These are phyloP conservation scores for Claviceps purpurea DNA, from an alignment of 2,329 filamentous ascomycete species.

Conservation along the genomic window DNA sequence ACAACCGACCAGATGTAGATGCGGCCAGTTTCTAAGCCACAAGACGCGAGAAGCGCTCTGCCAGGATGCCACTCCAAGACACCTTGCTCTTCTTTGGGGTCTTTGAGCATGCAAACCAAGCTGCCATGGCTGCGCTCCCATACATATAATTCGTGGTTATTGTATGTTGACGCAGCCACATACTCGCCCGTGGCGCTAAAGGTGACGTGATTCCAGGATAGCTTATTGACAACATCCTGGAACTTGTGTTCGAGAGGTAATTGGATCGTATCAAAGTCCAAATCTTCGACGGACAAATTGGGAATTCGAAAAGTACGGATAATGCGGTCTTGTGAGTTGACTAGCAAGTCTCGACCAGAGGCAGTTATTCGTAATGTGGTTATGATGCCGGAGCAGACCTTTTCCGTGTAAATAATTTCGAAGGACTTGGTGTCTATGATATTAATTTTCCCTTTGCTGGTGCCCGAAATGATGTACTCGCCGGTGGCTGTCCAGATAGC, in stretches of 20 bases:
- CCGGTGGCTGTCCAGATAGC: conserved; percentile 78
- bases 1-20: conserved; percentile 96
- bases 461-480: conserved; percentile 81
- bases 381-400: conserved; percentile 76
- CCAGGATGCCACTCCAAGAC: conserved; percentile 96
- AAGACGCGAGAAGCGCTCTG: conserved; percentile 75
- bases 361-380: conserved; percentile 70
- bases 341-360: conserved; percentile 75
- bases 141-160: conserved; percentile 97
- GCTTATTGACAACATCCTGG: conserved; percentile 87
- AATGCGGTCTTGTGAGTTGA: conserved; percentile 89
- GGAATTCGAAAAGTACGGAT: conserved; percentile 88
- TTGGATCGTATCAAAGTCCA: conserved; percentile 76
- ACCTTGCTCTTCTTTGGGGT: conserved; percentile 89
- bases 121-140: conserved; percentile 93
- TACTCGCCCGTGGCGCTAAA: conserved; percentile 94
- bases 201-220: conserved; percentile 94
- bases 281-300: conserved; percentile 52
- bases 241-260: conserved; percentile 95
- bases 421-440: conserved; percentile 75
- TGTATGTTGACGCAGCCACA: conserved; percentile 89
- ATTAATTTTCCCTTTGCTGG: conserved; percentile 92
- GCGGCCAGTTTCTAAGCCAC: conserved; percentile 80
- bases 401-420: conserved; percentile 78
- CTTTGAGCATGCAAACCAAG: conserved; percentile 91